Conservation (phyloP, 164 flowering plant genomes). For the Houttuynia cordata region DNA sequence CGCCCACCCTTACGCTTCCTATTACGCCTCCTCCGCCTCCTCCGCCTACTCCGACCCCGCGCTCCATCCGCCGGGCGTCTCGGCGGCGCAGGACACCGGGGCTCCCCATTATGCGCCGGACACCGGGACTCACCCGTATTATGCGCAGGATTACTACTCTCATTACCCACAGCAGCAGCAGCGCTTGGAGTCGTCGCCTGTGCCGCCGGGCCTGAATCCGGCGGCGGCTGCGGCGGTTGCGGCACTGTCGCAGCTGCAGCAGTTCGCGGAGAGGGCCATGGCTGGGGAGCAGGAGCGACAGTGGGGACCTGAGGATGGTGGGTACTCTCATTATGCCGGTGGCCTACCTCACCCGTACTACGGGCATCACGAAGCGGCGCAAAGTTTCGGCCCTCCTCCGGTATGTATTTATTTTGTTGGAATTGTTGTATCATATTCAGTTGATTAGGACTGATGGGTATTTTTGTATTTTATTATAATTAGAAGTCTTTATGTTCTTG, state of each 20-base stretch:
- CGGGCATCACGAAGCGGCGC: neutral
- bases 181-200: slow-evolving; percentile 6
- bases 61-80: slow-evolving; percentile 13
- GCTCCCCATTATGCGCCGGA: slow-evolving; percentile 3
- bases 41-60: slow-evolving; percentile 9
- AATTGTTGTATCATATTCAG: neutral
- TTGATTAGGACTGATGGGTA: neutral
- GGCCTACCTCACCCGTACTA: neutral
- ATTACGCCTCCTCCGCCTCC: slow-evolving; percentile 10
- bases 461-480: neutral
- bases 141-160: neutral
- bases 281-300: slow-evolving; percentile 3
- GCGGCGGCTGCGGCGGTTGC: slow-evolving; percentile 37
- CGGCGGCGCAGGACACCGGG: slow-evolving; percentile 11
- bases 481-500: too few species aligned
- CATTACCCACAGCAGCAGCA: neutral
- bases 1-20: slow-evolving; percentile 18
- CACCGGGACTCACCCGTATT: slow-evolving; percentile 4
- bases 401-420: neutral
- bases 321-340: neutral
- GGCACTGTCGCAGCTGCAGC: slow-evolving; percentile 30
- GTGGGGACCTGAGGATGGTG: neutral
- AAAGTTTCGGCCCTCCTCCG: neutral
- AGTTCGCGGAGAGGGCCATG: slow-evolving; percentile 26
- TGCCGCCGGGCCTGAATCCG: slow-evolving; percentile 20